A percentile compares a stretch with the other conserved stretches of the same genome.
Evolutionary conservation across 2,329 filamentous ascomycete species (phyloP).

Genomic region (Cladophialophora yegresii): DNA sequence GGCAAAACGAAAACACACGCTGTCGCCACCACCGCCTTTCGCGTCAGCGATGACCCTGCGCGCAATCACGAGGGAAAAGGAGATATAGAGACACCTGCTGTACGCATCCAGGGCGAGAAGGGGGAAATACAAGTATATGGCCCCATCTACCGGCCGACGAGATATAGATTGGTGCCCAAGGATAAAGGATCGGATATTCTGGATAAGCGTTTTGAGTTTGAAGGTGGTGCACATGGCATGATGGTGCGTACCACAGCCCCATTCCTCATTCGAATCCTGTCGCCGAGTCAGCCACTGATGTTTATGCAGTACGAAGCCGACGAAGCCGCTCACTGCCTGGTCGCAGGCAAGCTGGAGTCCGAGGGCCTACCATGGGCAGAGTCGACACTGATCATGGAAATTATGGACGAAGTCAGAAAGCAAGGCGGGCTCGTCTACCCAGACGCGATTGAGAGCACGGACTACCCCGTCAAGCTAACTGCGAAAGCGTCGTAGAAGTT

Average conservation of each 20-base stretch:
- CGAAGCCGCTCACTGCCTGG: slow-evolving; percentile 27
- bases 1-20: slow-evolving; percentile 61
- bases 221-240: slow-evolving; percentile 32
- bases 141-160: slow-evolving; percentile 43
- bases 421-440: slow-evolving; percentile 66
- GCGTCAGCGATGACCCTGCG: slow-evolving; percentile 37
- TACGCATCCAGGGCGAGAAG: slow-evolving; percentile 38
- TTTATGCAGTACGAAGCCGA: slow-evolving; percentile 32
- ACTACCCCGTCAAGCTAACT: slow-evolving; percentile 50
- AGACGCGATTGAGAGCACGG: slow-evolving; percentile 64
- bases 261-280: not conserved
- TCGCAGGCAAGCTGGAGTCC: slow-evolving; percentile 71
- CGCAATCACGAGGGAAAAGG: slow-evolving; percentile 21
- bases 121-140: slow-evolving; percentile 39
- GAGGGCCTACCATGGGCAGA: slow-evolving; percentile 78
- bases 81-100: slow-evolving; percentile 35
- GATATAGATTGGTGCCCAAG: slow-evolving; percentile 75
- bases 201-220: slow-evolving; percentile 30
- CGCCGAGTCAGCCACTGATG: not conserved
- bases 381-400: slow-evolving; percentile 82
- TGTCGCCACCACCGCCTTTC: slow-evolving; percentile 38
- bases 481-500: slow-evolving; percentile 9
- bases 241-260: slow-evolving; percentile 20
- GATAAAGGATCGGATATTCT: slow-evolving; percentile 46
- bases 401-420: slow-evolving; percentile 70